A percentile compares a stretch with the other conserved stretches of the same genome.
phyloP scores from a whole-genome alignment of 768 basidiomycete genomes.

The Thelephora ganbajun region DNA sequence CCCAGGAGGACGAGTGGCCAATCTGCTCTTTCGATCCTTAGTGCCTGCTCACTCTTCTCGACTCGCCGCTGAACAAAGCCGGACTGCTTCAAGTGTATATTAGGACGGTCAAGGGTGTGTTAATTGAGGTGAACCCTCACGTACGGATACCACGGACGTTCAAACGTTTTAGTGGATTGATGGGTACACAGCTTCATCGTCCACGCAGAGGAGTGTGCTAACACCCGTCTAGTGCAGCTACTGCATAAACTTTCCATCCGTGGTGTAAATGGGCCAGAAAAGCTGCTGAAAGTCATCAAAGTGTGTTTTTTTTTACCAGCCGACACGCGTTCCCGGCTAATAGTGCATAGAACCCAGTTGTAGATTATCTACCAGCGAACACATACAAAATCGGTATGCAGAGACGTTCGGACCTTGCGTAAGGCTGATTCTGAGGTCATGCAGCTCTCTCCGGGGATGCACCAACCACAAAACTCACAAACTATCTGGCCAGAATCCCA shows the following conservation, averaged over 20 bases:
- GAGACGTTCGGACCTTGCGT: background rate
- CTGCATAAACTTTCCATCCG: slow-evolving; percentile 92
- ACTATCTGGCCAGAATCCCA: slow-evolving; percentile 76
- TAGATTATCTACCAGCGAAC: slow-evolving; percentile 88
- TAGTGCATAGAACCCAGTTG: slow-evolving; percentile 67
- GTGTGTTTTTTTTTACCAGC: slow-evolving; percentile 23
- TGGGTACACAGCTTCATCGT: slow-evolving; percentile 47
- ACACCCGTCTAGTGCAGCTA: slow-evolving; percentile 61
- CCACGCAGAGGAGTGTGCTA: slow-evolving; percentile 1
- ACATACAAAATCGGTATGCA: slow-evolving; percentile 88
- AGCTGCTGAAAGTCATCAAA: slow-evolving; percentile 93
- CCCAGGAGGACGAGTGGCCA: background rate
- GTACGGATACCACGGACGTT: slow-evolving; percentile 97
- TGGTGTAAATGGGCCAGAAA: slow-evolving; percentile 93
- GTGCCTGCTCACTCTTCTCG: slow-evolving; percentile 92
- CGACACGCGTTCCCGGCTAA: slow-evolving; percentile 1
- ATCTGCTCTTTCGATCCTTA: slow-evolving; percentile 17
- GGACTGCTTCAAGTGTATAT: slow-evolving; percentile 95
- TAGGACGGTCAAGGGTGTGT: slow-evolving; percentile 88
- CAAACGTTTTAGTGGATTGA: slow-evolving; percentile 95
- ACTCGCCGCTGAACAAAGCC: slow-evolving; percentile 96
- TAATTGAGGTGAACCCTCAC: slow-evolving; percentile 97
- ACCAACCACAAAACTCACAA: slow-evolving; percentile 63
- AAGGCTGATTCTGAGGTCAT: slow-evolving; percentile 2
- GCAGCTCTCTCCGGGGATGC: slow-evolving; percentile 88